Evolutionary conservation across 2,329 filamentous ascomycete species (phyloP).

Genomic region (Colletotrichum acutatum): DNA sequence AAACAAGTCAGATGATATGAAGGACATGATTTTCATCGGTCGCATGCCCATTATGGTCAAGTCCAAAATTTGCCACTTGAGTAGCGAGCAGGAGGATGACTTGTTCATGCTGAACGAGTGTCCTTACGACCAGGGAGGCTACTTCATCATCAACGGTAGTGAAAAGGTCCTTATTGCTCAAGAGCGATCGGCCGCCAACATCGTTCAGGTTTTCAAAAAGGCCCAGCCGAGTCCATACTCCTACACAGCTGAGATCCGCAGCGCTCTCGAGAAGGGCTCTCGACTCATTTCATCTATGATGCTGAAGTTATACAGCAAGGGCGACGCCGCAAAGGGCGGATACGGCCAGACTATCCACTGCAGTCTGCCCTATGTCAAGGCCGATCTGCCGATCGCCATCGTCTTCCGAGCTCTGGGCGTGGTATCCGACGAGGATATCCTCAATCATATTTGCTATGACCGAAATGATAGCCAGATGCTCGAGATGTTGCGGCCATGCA

Average conservation of each 20-base stretch:
- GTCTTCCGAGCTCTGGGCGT: constrained; percentile 96
- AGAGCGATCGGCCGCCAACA: constrained; percentile 96
- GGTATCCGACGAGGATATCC: constrained; percentile 96
- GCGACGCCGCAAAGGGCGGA: constrained; percentile 80
- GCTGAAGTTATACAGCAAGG: constrained; percentile 90
- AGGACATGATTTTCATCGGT: constrained; percentile 87
- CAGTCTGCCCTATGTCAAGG: constrained; percentile 92
- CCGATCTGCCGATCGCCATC: constrained; percentile 91
- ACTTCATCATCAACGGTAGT: constrained; percentile 99
- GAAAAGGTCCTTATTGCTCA: constrained; percentile 99
- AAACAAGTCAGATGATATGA: constrained; percentile 65
- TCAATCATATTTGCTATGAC: constrained; percentile 98
- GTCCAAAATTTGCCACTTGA: constrained; percentile 92
- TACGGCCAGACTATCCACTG: constrained; percentile 91
- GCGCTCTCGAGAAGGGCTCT: constrained; percentile 95
- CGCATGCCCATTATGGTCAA: constrained; percentile 99
- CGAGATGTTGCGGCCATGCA: constrained; percentile 96
- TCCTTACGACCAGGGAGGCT: constrained; percentile 97
- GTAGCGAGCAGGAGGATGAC: constrained; percentile 83
- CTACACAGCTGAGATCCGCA: constrained; percentile 95
- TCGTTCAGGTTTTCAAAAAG: constrained; percentile 99
- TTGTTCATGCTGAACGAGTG: constrained; percentile 95
- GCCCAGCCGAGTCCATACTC: constrained; percentile 91
- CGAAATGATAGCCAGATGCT: constrained; percentile 96
- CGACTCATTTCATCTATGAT: constrained; percentile 92